These are phyloP conservation scores for Thalia dealbata DNA, from an alignment of 176 grass and related monocot species.

Conservation along the genomic window DNA sequence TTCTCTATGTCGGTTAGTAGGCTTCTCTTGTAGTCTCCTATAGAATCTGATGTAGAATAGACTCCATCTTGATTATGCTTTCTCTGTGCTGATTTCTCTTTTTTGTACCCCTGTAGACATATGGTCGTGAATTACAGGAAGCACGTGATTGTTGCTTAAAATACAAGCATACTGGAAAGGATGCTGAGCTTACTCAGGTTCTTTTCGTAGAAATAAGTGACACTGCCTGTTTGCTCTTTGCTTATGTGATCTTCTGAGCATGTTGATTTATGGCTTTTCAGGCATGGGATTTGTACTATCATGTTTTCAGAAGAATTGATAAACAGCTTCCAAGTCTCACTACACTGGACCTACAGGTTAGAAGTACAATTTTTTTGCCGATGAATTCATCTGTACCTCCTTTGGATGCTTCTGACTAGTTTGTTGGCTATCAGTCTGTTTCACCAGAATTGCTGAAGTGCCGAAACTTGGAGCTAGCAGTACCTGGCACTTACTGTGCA, in stretches of 20 bases:
- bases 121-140: conserved; percentile 88
- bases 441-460: conserved; percentile 95
- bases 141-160: conserved; percentile 86
- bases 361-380: conserved; percentile 24
- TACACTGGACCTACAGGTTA: conserved; percentile 82
- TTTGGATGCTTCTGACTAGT: conserved; percentile 9
- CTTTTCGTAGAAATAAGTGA: background rate
- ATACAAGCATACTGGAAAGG: conserved; percentile 67
- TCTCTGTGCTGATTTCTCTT: background rate
- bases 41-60: background rate
- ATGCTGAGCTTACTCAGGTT: conserved; percentile 97
- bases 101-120: conserved; percentile 36
- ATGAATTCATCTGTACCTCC: background rate
- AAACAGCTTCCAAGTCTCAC: conserved; percentile 98
- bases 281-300: conserved; percentile 99
- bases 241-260: background rate
- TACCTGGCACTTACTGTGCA: conserved; percentile 90
- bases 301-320: conserved; percentile 99
- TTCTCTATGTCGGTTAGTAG: background rate
- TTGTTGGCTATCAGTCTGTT: conserved; percentile 64
- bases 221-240: conserved; percentile 4
- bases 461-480: conserved; percentile 80
- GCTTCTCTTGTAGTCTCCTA: background rate
- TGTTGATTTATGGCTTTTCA: conserved; percentile 25
- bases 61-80: background rate